phyloP scores from a whole-genome alignment of 2,329 filamentous ascomycete species.

The Macrophomina tecta region DNA sequence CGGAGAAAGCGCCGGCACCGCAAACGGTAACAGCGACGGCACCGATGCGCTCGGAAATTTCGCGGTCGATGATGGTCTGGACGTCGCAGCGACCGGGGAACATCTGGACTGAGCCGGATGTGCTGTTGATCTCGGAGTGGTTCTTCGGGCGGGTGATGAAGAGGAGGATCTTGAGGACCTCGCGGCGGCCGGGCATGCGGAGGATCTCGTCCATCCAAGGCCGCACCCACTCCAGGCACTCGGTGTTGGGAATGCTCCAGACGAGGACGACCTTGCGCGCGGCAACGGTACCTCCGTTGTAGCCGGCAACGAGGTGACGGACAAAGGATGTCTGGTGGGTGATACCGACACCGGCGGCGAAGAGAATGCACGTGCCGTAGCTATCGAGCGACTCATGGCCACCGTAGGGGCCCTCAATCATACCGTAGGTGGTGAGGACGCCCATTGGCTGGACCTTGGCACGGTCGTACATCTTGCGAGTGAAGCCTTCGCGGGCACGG shows the following conservation, averaged over 20 bases:
- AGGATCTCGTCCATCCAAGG: slow-evolving; percentile 71
- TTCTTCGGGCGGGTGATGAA: slow-evolving; percentile 67
- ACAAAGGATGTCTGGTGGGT: slow-evolving; percentile 80
- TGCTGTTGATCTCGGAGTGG: slow-evolving; percentile 59
- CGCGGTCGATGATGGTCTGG: slow-evolving; percentile 62
- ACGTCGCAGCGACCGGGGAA: slow-evolving; percentile 64
- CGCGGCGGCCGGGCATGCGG: slow-evolving; percentile 62
- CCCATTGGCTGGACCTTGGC: slow-evolving; percentile 67
- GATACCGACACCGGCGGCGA: slow-evolving; percentile 81
- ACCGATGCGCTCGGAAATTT: slow-evolving; percentile 61
- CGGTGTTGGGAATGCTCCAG: slow-evolving; percentile 78
- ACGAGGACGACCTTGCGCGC: slow-evolving; percentile 75
- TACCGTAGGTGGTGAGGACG: slow-evolving; percentile 67
- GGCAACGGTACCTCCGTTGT: slow-evolving; percentile 71
- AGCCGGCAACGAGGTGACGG: slow-evolving; percentile 72
- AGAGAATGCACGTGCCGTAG: slow-evolving; percentile 79
- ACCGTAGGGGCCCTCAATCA: slow-evolving; percentile 78
- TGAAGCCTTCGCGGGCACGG: slow-evolving; percentile 76
- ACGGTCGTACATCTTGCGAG: slow-evolving; percentile 70
- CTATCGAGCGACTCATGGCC: slow-evolving; percentile 73
- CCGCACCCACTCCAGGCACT: slow-evolving; percentile 68
- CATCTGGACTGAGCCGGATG: slow-evolving; percentile 67
- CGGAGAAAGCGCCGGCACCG: slow-evolving; percentile 67
- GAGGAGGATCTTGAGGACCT: slow-evolving; percentile 65
- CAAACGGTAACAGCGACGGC: slow-evolving; percentile 68